Evolutionary conservation across 306 rosid species (phyloP), one percentile per base, ranked within the genome.

Genomic region (Fragaria iinumae): DNA sequence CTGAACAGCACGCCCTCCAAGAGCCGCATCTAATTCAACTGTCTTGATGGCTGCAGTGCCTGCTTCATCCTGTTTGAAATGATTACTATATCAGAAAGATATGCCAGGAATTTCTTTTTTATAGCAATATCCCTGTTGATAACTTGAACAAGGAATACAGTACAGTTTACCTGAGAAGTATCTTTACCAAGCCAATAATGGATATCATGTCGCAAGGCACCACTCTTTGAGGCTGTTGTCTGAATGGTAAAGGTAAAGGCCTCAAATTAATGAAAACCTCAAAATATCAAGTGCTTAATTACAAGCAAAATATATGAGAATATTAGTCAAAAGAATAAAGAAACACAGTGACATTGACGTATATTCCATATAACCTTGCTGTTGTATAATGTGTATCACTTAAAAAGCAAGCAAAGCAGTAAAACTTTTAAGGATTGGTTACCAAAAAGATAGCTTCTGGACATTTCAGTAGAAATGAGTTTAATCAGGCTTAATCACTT

Each of bases 1-100:
- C 85, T 96, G 99, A 79, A 96, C 97, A 66, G 99, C 99, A 64
- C 98, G 98, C 70, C 98, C 99, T 79, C 99, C 99, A 67, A 96
- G 94, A 79, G 93, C 85, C 82, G 99, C 98, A 88, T 96, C 98
- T 79, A 96, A 83, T 84, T 96, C 99, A 69, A 96, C 90, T 44
- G 99, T 91, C 85, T 96, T 96, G 85, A 96, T 85, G 73, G 99
- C 99, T 78, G 98, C 98, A 25, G 89, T 55, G 43, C 99, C 99
- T 60, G 98, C 93, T 91, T 96, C 99, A 77, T 96, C 99, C 99
- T 96, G 85, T 77, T 84, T 72, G 65, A 82, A 69, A 63, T 73
- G 53, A 76, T 80, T 20, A 64, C 75, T 64, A 75, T 73, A 75
- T 80, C 45, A 34, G 55, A 68, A 75, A 69, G 14, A 70, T 56